Evolutionary conservation across 108 stramenopile species (phyloP), one percentile per base, ranked within the genome.

Genomic region (Craspedostauros australis): DNA sequence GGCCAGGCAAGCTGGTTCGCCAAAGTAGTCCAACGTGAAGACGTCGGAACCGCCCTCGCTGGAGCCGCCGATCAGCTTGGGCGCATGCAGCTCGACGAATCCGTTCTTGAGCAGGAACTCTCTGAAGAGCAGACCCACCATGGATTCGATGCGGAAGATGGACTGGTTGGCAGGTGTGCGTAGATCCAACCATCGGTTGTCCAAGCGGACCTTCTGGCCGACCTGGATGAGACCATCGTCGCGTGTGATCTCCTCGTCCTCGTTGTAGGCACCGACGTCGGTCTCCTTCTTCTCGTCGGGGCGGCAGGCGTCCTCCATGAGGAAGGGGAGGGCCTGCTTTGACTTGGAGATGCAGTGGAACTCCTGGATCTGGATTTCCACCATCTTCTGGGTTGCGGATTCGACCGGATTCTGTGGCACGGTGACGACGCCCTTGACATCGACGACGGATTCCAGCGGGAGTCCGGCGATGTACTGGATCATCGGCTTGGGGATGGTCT

Each of bases 91-190:
- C 70, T 98, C 99, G 12, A 96, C 55, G 72, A 99, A 99, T 37
- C 91, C 87, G 52, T 89, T 82, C 21, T 65, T 51, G 21, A 86
- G 51, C 19, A 99, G 76, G 60, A 68, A 93, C 50, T 93, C 96
- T 21, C 97, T 89, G 73, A 98, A 99, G 16, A 95, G 58, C 20
- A 80, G 72, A 53, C 96, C 96, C 11, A 99, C 97, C 73, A 87
- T 94, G 20, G 86, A 87, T 64, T 95, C 91, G 37, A 99, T 79
- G 29, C 96, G 82, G 71, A 99, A 95, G 48, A 99, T 98, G 20
- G 93, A 82, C 72, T 98, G 96, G 62, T 99, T 97, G 38, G 97
- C 96, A 16, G 95, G 97, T 11, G 99, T 98, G 23, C 99, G 81
- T 25, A 96, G 66, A 72, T 98, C 97, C 27, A 99, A 78, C 95